phyloP scores from a whole-genome alignment of 352 stramenopile genomes.

The Thalassiosira sp. region DNA sequence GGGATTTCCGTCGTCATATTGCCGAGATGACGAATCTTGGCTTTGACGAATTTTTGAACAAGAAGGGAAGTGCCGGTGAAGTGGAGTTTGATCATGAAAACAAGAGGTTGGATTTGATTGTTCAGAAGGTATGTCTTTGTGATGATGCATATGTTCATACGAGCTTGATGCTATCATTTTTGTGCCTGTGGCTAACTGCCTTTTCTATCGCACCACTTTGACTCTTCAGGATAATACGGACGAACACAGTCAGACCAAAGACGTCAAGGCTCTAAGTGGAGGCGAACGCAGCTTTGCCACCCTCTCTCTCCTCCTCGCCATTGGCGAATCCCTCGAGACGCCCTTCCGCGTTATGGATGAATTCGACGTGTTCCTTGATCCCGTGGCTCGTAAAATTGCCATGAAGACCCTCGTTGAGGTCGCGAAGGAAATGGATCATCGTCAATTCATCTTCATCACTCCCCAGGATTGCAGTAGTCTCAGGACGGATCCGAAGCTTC shows the following conservation, averaged over 20 bases:
- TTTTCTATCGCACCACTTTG: neutral
- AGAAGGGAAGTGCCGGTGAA: conserved; percentile 74
- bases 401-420: conserved; percentile 91
- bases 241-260: conserved; percentile 86
- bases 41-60: conserved; percentile 78
- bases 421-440: conserved; percentile 73
- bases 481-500: conserved; percentile 57
- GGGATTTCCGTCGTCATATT: conserved; percentile 73
- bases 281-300: conserved; percentile 96
- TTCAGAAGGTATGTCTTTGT: conserved; percentile 67
- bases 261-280: conserved; percentile 94
- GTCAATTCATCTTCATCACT: conserved; percentile 90
- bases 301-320: conserved; percentile 93
- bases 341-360: conserved; percentile 98
- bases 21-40: conserved; percentile 55
- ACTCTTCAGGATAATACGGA: conserved; percentile 51
- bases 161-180: too few species aligned
- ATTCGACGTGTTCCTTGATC: conserved; percentile 99
- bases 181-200: neutral
- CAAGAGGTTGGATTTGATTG: conserved; percentile 65
- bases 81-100: conserved; percentile 79
- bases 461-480: conserved; percentile 84
- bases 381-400: conserved; percentile 93
- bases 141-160: too few species aligned
- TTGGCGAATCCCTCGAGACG: conserved; percentile 86